These are phyloP conservation scores for Beauveria scarabaeidicola DNA, from an alignment of 2,329 filamentous ascomycete species.

Conservation along the genomic window DNA sequence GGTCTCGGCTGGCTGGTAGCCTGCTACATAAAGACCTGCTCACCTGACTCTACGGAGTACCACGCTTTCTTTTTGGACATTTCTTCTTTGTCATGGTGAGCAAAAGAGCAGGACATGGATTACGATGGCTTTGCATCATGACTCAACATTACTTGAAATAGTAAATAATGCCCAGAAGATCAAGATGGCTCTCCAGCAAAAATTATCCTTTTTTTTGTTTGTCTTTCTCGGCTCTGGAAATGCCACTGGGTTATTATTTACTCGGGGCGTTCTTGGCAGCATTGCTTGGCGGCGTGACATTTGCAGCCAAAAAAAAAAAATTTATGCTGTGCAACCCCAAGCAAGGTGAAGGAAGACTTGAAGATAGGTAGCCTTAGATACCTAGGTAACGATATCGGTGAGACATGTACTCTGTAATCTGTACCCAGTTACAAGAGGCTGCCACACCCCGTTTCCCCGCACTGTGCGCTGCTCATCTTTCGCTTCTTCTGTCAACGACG, in stretches of 20 bases:
- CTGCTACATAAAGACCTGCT: constrained; percentile 4
- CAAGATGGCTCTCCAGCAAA: no score
- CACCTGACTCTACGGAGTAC: constrained; percentile 7
- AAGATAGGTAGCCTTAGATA: background rate
- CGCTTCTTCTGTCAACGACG: background rate
- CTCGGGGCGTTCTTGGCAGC: background rate
- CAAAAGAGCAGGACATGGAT: no score
- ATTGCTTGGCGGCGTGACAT: background rate
- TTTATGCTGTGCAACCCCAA: background rate
- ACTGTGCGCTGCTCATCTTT: no score
- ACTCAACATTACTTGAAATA: no score
- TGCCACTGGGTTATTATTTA: background rate
- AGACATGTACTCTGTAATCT: background rate
- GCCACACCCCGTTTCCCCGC: no score
- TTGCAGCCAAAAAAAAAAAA: background rate
- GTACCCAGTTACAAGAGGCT: background rate
- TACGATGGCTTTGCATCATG: no score
- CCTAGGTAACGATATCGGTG: background rate
- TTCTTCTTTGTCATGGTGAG: background rate
- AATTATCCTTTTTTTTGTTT: no score
- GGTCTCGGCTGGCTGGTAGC: background rate
- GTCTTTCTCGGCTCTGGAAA: background rate
- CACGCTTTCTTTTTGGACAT: background rate
- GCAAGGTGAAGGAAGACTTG: background rate
- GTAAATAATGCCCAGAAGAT: background rate